Conservation (phyloP, 2,329 filamentous ascomycete species). For the Aspergillus fumigatus region DNA sequence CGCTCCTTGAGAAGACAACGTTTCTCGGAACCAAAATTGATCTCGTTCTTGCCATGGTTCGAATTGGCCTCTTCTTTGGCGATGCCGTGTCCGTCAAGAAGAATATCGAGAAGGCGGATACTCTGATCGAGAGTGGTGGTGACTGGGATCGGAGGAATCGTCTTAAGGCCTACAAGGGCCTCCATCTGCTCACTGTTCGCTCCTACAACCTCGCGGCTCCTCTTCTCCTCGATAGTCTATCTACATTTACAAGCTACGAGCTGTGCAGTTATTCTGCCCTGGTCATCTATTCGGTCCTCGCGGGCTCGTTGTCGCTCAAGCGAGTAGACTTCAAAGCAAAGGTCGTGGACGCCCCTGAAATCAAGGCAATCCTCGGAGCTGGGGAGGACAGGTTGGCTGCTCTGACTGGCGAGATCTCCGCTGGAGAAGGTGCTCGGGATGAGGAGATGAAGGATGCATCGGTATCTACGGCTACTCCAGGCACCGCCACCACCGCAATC, state of each 20-base stretch:
- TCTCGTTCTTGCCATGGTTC: slow-evolving; percentile 91
- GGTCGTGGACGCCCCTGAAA: slow-evolving; percentile 96
- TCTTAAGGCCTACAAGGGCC: slow-evolving; percentile 95
- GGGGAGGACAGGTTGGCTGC: slow-evolving; percentile 83
- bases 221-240: slow-evolving; percentile 90
- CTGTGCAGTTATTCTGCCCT: slow-evolving; percentile 94
- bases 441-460: slow-evolving; percentile 67
- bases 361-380: slow-evolving; percentile 91
- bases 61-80: slow-evolving; percentile 91
- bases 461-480: slow-evolving; percentile 48
- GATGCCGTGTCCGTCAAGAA: slow-evolving; percentile 91
- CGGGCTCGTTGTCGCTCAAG: slow-evolving; percentile 90
- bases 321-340: slow-evolving; percentile 98
- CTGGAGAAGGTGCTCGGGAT: slow-evolving; percentile 71
- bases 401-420: slow-evolving; percentile 72
- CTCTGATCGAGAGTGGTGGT: slow-evolving; percentile 87
- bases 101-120: slow-evolving; percentile 82
- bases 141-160: slow-evolving; percentile 99
- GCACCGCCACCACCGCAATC: slow-evolving; percentile 63
- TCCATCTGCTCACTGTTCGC: slow-evolving; percentile 87
- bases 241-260: slow-evolving; percentile 98
- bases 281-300: slow-evolving; percentile 92
- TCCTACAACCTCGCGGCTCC: slow-evolving; percentile 87
- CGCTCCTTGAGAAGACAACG: slow-evolving; percentile 93
- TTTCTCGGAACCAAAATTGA: slow-evolving; percentile 97